These are phyloP conservation scores for Bullera alba DNA, from an alignment of 768 basidiomycete genomes.

Conservation along the genomic window DNA sequence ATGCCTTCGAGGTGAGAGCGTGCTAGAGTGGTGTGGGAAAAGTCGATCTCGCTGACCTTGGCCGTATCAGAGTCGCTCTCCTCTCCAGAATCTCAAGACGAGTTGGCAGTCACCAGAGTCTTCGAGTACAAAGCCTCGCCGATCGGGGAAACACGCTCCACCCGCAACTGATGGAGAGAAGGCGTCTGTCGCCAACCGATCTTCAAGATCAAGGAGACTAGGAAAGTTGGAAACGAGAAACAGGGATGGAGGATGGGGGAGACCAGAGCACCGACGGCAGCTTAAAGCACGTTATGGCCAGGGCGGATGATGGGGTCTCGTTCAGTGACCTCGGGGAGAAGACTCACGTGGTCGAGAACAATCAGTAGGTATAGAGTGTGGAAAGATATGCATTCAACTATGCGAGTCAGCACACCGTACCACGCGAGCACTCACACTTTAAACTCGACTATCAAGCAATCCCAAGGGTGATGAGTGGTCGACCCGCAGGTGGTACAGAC, in stretches of 20 bases:
- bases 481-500: too few species aligned
- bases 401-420: too few species aligned
- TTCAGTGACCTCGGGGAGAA: too few species aligned
- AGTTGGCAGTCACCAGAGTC: slow-evolving; percentile 46
- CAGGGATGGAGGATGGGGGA: slow-evolving; percentile 31
- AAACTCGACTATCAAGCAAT: too few species aligned
- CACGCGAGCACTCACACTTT: too few species aligned
- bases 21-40: background rate
- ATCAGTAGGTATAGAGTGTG: too few species aligned
- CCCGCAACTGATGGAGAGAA: slow-evolving; percentile 66
- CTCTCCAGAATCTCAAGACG: slow-evolving; percentile 37
- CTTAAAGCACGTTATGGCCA: too few species aligned
- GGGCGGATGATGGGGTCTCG: too few species aligned
- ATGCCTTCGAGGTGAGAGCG: slow-evolving; percentile 66
- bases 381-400: too few species aligned
- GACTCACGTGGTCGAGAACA: too few species aligned
- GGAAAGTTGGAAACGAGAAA: slow-evolving; percentile 23
- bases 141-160: slow-evolving; percentile 73
- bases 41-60: background rate
- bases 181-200: slow-evolving; percentile 65
- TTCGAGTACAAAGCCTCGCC: slow-evolving; percentile 93
- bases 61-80: slow-evolving; percentile 61
- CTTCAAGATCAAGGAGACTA: slow-evolving; percentile 19
- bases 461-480: too few species aligned
- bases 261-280: slow-evolving; percentile 1